Evolutionary conservation across 805 yeast genomes (phyloP), one percentile per base, ranked within the genome.

Genomic region (Starmerella powellii): DNA sequence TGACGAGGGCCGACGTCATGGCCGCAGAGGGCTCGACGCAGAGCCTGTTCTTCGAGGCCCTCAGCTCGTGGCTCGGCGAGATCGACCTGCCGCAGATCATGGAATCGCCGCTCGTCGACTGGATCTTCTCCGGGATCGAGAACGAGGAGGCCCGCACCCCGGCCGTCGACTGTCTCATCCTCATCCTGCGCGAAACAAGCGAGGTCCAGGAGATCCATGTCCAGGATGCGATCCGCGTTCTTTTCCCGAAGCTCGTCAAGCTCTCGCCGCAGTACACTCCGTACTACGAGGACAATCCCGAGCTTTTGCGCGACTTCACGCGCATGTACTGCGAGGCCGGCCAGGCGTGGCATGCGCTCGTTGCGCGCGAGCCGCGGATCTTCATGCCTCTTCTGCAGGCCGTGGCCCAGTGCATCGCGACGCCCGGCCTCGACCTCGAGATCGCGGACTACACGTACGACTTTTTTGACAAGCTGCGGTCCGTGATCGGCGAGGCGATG

Each of bases 51-150:
- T 68, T 88, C 44, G 79, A 76, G 48, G 81, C 94, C 61, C 65
- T 93, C 44, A 78, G 79, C 52, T 80, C 93, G 17, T 91, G 99
- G 99, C 78, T 91, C 46, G 72, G 71, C 48, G 98, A 93, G 59
- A 74, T 85, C 37, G 82, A 88, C 3, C 69, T 88, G 21, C 78
- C 74, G 40, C 70, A 74, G 37, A 64, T 91, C n/a, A 62, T 88
- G 33, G 62, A 72, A 8, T 67, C 75, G 16, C 73, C 91, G 1
- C 63, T 91, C 32, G 74, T 86, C 19, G 65, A 72, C 6, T 63
- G 86, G 46, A 72, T 87, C 23, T 82, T 87, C 59, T 70, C 69
- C 38, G 74, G 83, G 1, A 61, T 80, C 30, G 46, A 63, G 8
- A 80, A 76, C 24, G 62, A 58, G 13, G 78, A 74, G 13, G 72